Percentiles rank a stretch among this genome's conserved stretches.
Conservation (phyloP, 208 protist genomes). For the Trypanosoma theileri region DNA sequence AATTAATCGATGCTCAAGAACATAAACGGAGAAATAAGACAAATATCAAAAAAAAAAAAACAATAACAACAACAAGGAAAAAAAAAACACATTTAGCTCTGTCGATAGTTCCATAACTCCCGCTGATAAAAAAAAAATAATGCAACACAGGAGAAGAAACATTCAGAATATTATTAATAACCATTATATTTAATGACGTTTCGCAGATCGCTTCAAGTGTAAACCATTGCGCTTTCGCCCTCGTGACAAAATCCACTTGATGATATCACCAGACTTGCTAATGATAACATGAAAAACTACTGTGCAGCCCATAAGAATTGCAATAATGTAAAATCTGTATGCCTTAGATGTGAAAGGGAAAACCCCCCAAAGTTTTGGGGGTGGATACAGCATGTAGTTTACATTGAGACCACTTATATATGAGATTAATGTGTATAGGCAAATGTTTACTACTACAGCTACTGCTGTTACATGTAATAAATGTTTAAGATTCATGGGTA, state of each 20-base stretch:
- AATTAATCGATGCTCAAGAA: neutral
- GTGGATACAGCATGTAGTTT: slow-evolving; percentile 77
- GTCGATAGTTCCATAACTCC: too few species aligned
- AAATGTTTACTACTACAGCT: slow-evolving; percentile 50
- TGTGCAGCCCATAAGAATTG: slow-evolving; percentile 40
- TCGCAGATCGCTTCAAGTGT: too few species aligned
- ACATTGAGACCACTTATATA: slow-evolving; percentile 69
- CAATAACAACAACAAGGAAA: slow-evolving; percentile 1
- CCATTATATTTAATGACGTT: neutral
- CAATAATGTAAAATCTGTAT: slow-evolving; percentile 46
- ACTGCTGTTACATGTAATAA: slow-evolving; percentile 67
- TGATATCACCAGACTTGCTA: slow-evolving; percentile 4
- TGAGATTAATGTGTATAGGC: slow-evolving; percentile 42
- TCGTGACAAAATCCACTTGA: neutral
- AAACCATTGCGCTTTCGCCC: too few species aligned
- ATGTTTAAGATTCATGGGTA: slow-evolving; percentile 39
- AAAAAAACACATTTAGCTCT: slow-evolving; percentile 5
- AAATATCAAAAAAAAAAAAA: slow-evolving; percentile 2
- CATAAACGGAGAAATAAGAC: neutral
- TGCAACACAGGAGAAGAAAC: neutral
- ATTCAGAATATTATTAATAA: neutral
- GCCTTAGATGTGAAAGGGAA: slow-evolving; percentile 27
- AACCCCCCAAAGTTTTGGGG: slow-evolving; percentile 20
- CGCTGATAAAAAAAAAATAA: neutral
- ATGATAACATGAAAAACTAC: slow-evolving; percentile 30